Evolutionary conservation across 352 stramenopile genomes (phyloP).

Genomic region (Globisporangium acanthophoron): DNA sequence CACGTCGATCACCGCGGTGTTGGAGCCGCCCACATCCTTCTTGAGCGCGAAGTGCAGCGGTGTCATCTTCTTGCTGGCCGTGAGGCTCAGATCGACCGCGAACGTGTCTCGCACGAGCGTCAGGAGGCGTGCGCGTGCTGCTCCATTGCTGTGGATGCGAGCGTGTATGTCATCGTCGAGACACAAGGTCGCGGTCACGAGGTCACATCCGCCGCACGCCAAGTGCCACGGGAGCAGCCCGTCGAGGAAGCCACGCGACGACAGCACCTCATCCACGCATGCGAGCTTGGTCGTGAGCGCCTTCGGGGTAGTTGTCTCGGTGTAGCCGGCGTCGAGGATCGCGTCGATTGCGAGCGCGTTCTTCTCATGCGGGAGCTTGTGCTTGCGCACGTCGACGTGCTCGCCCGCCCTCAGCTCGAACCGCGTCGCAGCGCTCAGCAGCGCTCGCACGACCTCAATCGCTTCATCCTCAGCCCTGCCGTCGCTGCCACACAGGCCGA

Average conservation of each 20-base stretch:
- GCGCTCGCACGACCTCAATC: conserved; percentile 23
- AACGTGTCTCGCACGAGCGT: conserved; percentile 25
- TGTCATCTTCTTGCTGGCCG: conserved; percentile 28
- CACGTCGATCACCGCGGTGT: conserved; percentile 41
- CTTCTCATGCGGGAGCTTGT: conserved; percentile 49
- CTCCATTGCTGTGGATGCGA: conserved; percentile 32
- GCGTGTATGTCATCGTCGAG: conserved; percentile 45
- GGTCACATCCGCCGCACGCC: conserved; percentile 43
- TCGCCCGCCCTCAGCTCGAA: conserved; percentile 23
- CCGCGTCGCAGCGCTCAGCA: conserved; percentile 23
- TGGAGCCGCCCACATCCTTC: conserved; percentile 39
- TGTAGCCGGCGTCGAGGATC: conserved; percentile 40
- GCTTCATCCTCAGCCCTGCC: conserved; percentile 5
- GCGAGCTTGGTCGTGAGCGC: conserved; percentile 34
- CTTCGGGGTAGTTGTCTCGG: conserved; percentile 23
- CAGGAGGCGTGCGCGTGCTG: conserved; percentile 33
- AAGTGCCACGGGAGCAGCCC: conserved; percentile 59
- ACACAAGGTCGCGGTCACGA: conserved; percentile 29
- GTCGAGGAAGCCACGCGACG: conserved; percentile 19
- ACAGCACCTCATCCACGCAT: conserved; percentile 26
- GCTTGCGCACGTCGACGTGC: conserved; percentile 48
- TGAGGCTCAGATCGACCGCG: conserved; percentile 25
- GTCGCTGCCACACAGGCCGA: conserved; percentile 38
- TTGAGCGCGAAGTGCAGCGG: conserved; percentile 46
- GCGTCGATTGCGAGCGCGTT: conserved; percentile 44